A percentile compares a stretch with the other conserved stretches of the same genome.
These are phyloP conservation scores for Ogataea henricii DNA, from an alignment of 805 yeast species.

Conservation along the genomic window DNA sequence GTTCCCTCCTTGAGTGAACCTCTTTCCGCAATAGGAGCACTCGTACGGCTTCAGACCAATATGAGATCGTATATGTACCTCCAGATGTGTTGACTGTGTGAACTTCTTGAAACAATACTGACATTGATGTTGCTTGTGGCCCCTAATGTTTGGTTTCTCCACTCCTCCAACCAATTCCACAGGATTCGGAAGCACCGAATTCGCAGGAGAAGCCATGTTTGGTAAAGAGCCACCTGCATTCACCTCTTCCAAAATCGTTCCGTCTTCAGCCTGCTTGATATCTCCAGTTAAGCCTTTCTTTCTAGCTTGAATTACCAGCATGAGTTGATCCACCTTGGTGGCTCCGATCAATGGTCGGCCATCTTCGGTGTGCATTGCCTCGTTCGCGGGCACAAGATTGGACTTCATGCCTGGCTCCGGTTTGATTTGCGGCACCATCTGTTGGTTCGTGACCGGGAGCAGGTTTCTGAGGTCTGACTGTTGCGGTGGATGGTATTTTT, in stretches of 20 bases:
- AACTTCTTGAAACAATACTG: conserved; percentile 78
- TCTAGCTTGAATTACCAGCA: conserved; percentile 89
- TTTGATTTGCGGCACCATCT: conserved; percentile 11
- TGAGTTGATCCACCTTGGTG: conserved; percentile 86
- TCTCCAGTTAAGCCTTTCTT: conserved; percentile 71
- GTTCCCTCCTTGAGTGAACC: conserved; percentile 90
- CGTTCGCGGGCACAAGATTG: conserved; percentile 47
- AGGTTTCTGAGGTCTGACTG: conserved; percentile 5
- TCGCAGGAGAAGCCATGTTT: conserved; percentile 13
- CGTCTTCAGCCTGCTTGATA: conserved; percentile 67
- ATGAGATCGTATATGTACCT: conserved; percentile 85
- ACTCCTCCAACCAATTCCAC: conserved; percentile 78
- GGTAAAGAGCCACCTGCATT: conserved; percentile 12
- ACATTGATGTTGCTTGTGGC: conserved; percentile 64
- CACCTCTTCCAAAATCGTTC: conserved; percentile 58
- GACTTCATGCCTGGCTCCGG: conserved; percentile 11
- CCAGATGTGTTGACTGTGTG: conserved; percentile 88
- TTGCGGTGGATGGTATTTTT: neutral
- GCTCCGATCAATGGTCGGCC: conserved; percentile 77
- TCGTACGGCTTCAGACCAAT: conserved; percentile 84
- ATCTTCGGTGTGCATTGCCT: conserved; percentile 53
- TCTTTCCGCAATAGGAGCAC: conserved; percentile 76
- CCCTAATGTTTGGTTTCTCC: conserved; percentile 54
- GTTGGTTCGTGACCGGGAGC: conserved; percentile 6
- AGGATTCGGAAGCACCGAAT: conserved; percentile 56